Evolutionary conservation across 768 basidiomycete species (phyloP).

Genomic region (Mycena sanguinolenta): DNA sequence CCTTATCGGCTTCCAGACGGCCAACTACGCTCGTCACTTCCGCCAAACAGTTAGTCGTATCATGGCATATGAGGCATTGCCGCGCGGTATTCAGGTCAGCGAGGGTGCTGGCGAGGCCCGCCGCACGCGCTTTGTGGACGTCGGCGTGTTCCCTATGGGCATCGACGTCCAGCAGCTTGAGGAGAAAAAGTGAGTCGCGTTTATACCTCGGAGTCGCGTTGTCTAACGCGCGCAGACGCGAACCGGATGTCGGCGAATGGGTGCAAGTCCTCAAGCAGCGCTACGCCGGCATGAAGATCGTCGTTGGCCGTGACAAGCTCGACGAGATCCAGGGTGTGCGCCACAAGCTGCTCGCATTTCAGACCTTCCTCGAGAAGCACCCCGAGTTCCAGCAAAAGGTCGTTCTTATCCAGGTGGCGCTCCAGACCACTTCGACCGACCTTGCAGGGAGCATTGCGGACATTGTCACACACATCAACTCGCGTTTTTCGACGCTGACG

Average conservation of each 20-base stretch:
- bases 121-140: conserved; percentile 80
- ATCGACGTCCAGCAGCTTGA: conserved; percentile 82
- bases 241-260: conserved; percentile 88
- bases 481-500: conserved; percentile 85
- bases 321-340: conserved; percentile 90
- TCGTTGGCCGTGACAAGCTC: conserved; percentile 91
- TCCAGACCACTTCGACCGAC: conserved; percentile 87
- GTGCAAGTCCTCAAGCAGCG: conserved; percentile 82
- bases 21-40: conserved; percentile 87
- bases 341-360: conserved; percentile 88
- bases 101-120: conserved; percentile 46
- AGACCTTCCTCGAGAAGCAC: conserved; percentile 81
- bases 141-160: conserved; percentile 92
- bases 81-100: conserved; percentile 82
- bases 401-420: conserved; percentile 89
- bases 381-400: conserved; percentile 88
- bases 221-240: conserved; percentile 58
- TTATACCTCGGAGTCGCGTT: background rate
- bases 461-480: conserved; percentile 84
- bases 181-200: conserved; percentile 68
- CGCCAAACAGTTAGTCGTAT: conserved; percentile 88
- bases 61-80: conserved; percentile 82
- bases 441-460: conserved; percentile 80
- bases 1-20: conserved; percentile 93
- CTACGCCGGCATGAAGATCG: conserved; percentile 87